Conservation (phyloP, 2,329 filamentous ascomycete genomes). For the Mycosphaerella sp. region DNA sequence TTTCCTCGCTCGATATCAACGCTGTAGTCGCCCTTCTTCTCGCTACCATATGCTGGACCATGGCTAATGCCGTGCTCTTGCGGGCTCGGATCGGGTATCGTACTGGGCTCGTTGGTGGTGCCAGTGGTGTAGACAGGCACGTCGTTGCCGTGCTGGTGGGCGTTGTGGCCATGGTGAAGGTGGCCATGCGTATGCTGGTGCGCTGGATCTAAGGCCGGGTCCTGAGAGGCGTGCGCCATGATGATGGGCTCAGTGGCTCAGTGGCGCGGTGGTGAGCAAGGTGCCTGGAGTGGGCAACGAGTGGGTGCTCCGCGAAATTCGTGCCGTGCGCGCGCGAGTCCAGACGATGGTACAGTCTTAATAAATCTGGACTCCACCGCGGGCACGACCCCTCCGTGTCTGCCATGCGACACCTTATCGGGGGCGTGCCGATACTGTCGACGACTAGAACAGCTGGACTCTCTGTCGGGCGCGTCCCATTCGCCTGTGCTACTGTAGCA, state of each 20-base stretch:
- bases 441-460: conserved; percentile 1
- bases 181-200: conserved; percentile 39
- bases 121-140: conserved; percentile 18
- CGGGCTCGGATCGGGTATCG: conserved; percentile 19
- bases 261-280: not conserved
- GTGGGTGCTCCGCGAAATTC: not conserved
- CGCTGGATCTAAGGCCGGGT: conserved; percentile 36
- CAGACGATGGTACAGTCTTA: conserved; percentile 7
- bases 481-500: conserved; percentile 8
- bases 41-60: conserved; percentile 13
- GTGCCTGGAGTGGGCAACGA: not conserved
- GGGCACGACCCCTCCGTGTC: conserved; percentile 1
- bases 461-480: not conserved
- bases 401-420: conserved; percentile 16
- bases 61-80: conserved; percentile 18
- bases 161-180: conserved; percentile 34
- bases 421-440: conserved; percentile 1
- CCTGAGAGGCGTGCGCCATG: conserved; percentile 18
- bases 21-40: conserved; percentile 20
- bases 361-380: conserved; percentile 8
- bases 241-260: too few species aligned
- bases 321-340: conserved; percentile 1
- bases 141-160: conserved; percentile 18
- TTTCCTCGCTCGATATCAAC: conserved; percentile 24
- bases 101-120: conserved; percentile 20